Evolutionary conservation across 352 stramenopile species (phyloP).

Genomic region (Globisporangium uncinulatum): DNA sequence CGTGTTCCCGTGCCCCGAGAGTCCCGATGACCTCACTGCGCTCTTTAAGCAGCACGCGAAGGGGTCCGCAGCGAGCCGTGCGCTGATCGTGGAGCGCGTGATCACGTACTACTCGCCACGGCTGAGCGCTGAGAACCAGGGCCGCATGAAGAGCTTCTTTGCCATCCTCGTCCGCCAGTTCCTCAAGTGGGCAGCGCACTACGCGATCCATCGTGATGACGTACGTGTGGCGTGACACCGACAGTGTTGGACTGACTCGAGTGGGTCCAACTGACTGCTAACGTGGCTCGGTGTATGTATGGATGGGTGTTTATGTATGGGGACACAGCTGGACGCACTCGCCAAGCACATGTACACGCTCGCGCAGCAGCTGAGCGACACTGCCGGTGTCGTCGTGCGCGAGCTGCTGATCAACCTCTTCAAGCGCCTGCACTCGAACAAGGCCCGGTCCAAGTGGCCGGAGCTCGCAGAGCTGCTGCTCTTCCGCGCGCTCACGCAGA

Average conservation of each 20-base stretch:
- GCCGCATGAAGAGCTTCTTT: slow-evolving; percentile 96
- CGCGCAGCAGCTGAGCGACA: slow-evolving; percentile 88
- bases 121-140: slow-evolving; percentile 92
- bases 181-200: slow-evolving; percentile 83
- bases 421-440: slow-evolving; percentile 82
- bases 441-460: slow-evolving; percentile 79
- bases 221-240: slow-evolving; percentile 18
- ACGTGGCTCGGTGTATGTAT: slow-evolving; percentile 23
- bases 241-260: too few species aligned
- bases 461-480: slow-evolving; percentile 87
- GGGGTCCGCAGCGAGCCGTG: slow-evolving; percentile 60
- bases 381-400: slow-evolving; percentile 81
- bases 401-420: slow-evolving; percentile 89
- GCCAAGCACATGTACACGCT: slow-evolving; percentile 85
- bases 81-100: slow-evolving; percentile 90
- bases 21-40: slow-evolving; percentile 83
- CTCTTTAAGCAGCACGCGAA: slow-evolving; percentile 89
- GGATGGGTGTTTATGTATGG: slow-evolving; percentile 3
- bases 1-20: slow-evolving; percentile 92
- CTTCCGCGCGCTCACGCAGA: slow-evolving; percentile 79
- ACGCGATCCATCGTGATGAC: slow-evolving; percentile 60
- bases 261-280: neutral
- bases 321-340: slow-evolving; percentile 71
- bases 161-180: slow-evolving; percentile 93
- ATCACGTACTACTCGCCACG: slow-evolving; percentile 92